A percentile compares a stretch with the other conserved stretches of the same genome.
Conservation (phyloP, 768 basidiomycete genomes). For the Xerocomellus dryophilus region DNA sequence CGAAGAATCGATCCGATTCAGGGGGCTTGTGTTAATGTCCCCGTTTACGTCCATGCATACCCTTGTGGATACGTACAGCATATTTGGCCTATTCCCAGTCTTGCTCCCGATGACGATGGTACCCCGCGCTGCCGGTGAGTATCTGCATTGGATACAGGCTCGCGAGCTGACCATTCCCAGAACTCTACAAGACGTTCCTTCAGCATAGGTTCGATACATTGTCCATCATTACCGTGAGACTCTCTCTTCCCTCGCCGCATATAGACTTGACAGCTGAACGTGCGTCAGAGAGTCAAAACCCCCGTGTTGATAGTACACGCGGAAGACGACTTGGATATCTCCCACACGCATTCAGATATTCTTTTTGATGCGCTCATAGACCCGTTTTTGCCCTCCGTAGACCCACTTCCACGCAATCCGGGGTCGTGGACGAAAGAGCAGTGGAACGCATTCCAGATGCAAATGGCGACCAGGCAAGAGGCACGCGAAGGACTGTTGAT, state of each 20-base stretch:
- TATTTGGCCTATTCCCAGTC: constrained; percentile 67
- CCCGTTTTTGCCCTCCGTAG: constrained; percentile 53
- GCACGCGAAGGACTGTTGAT: constrained; percentile 45
- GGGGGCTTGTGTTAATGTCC: constrained; percentile 49
- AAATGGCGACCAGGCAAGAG: constrained; percentile 39
- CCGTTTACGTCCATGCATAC: constrained; percentile 59
- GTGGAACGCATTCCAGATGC: constrained; percentile 43
- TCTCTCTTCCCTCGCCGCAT: neutral
- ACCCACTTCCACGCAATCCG: constrained; percentile 34
- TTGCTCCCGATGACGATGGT: constrained; percentile 66
- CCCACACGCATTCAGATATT: constrained; percentile 59
- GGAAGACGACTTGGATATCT: constrained; percentile 71
- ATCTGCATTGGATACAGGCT: neutral
- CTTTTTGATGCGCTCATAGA: constrained; percentile 70
- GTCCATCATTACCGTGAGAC: constrained; percentile 54
- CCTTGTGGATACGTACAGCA: constrained; percentile 63
- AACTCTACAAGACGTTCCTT: constrained; percentile 51
- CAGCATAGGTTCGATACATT: constrained; percentile 62
- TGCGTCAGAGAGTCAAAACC: constrained; percentile 55
- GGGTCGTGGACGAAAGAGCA: constrained; percentile 36
- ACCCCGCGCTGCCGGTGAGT: constrained; percentile 61
- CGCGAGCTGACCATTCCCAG: constrained; percentile 32
- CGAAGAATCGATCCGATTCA: constrained; percentile 39
- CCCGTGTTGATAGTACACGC: constrained; percentile 75
- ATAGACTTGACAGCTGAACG: neutral